Percentiles rank a stretch among this genome's conserved stretches.
These are phyloP conservation scores for Camelina hispida DNA, from an alignment of 345 rosid genomes.

Conservation along the genomic window DNA sequence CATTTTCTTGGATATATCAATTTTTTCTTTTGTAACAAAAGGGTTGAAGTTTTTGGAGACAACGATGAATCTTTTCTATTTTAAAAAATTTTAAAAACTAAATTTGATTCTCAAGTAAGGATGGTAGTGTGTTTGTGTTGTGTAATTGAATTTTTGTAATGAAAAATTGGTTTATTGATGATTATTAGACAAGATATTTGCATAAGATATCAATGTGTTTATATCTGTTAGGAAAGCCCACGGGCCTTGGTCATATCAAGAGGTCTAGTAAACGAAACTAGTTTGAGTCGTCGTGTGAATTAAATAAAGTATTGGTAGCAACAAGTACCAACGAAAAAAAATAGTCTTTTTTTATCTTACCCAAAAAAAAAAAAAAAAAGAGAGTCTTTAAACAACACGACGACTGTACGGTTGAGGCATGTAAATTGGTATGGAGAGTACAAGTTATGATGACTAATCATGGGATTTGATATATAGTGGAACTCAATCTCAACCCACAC, in stretches of 20 bases:
- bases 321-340: neutral
- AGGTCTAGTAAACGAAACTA: neutral
- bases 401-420: constrained; percentile 4
- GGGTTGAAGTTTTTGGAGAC: constrained; percentile 7
- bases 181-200: constrained; percentile 8
- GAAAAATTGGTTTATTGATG: neutral
- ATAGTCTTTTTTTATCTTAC: no score
- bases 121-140: constrained; percentile 16
- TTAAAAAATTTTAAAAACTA: no score
- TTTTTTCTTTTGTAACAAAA: constrained; percentile 10
- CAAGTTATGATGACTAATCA: neutral
- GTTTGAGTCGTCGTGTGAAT: neutral
- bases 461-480: neutral
- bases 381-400: neutral
- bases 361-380: no score
- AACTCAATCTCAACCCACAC: neutral
- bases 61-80: neutral
- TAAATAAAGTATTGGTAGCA: no score
- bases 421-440: neutral
- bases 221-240: neutral
- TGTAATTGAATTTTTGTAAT: neutral
- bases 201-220: neutral
- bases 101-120: neutral
- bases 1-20: neutral
- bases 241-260: neutral